Base-by-base conservation (phyloP, 495 filamentous ascomycete species). In the Aspergillus mulundensis region DNA sequence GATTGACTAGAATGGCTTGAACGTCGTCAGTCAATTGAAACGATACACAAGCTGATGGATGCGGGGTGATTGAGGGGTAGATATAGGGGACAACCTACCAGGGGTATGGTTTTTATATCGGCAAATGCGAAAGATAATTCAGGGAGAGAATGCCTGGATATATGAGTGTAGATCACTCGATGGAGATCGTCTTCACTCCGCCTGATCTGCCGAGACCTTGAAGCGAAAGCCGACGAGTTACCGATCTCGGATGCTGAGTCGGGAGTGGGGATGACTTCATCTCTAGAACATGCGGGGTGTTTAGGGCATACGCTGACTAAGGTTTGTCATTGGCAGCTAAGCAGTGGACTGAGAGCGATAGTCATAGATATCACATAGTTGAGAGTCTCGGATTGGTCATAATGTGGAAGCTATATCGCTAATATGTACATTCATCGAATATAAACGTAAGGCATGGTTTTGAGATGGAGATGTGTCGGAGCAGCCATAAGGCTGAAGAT, bases 141-240 rank as follows among this genome's bases (percentile, higher is more conserved):
- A 15, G 12, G 12, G 34, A 18, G 15, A 34, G 19, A 12, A 21
- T 25, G 36, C 3, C 10, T 47, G 23, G 19, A 28, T 47, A 28
- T 30, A 18, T 34, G 16, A 32, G 30, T 25, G 25, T 46, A 19
- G 4, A 23, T 10, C 12, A 25, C 16, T 5, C 32, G n/a, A 15
- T 46, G 28, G 3, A 32, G 38, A 52, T 42, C 51, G 25, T 28
- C 4, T 28, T 28, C 25, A 28, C 34, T 16, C 30, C 28, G 43
- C 30, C 12, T n/a, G 39, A 62, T 58, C 60, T 62, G 60, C 60
- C 60, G 60, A 62, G 52, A 53, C 18, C 45, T 8, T 46, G 54
- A 62, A 62, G 60, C 60, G 60, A 43, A 30, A 61, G 50, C 59
- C 59, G 59, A 61, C 28, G 46, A 53, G 41, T 61, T 53, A 51